Base-by-base conservation (phyloP, 225 moss, liverwort and hornwort species). In the Rhytidiadelphus loreus region DNA sequence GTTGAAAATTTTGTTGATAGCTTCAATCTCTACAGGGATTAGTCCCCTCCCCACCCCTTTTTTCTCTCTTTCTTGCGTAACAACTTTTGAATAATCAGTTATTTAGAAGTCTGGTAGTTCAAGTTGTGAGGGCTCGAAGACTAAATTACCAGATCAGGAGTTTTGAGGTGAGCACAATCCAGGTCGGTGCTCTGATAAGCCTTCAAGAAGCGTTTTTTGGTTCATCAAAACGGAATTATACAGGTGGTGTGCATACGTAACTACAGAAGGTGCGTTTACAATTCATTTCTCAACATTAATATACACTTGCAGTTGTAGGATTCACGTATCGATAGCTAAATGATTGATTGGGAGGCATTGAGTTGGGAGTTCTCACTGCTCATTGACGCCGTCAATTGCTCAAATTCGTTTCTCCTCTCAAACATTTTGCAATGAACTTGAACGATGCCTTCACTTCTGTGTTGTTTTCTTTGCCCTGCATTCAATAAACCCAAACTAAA, bases 41-140 rank as follows among this genome's bases (percentile, higher is more conserved):
- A 16, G 0, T 13, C 9, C 10, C 29, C 21, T 4, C 15, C 2
- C 7, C 52, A 3, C 14, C 8, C 52, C 13, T 19, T 14, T 1
- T 10, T 19, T 41, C 7, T 52, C 12, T 32, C 39, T 41, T 10
- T 26, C 19, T 57, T 15, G 29, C 44, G 58, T 44, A 77, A 46
- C 68, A 80, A 48, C 26, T 68, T 70, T 16, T 37, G 29, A 46
- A 48, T n/a, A 59, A 46, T 69, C 37, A 22, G 58, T 80, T 80
- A 44, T 61, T 28, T 41, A 80, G 58, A 41, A 33, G 59, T 81
- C 4, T 23, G 37, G 58, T 29, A 58, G 79, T 87, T 69, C 58
- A 35, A 70, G 11, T 50, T 62, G 21, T 50, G 39, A 73, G 75
- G 30, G 46, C 35, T 86, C 39, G 30, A 53, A 63, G 76, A 76